Percentiles rank a stretch among this genome's conserved stretches.
Evolutionary conservation across 139 green algal genomes (phyloP).

Genomic region (Tetradesmus obliquus): DNA sequence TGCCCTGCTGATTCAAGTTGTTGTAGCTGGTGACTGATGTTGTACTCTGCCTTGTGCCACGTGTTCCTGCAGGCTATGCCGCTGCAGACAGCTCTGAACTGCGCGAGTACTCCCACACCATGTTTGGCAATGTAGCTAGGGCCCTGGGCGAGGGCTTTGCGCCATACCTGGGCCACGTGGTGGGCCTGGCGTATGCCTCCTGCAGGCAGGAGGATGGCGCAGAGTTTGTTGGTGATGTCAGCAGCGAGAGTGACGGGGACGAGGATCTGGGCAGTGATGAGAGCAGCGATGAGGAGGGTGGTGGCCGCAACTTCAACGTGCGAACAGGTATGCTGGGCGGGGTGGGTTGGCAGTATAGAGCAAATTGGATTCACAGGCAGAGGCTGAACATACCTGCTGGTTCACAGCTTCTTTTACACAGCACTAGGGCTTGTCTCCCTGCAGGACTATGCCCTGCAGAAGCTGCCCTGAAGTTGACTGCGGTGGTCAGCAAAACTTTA

Average conservation of each 20-base stretch:
- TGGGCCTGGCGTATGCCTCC: slow-evolving; percentile 67
- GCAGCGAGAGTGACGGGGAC: slow-evolving; percentile 3
- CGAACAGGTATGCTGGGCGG: slow-evolving; percentile 48
- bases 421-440: neutral
- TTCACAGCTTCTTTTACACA: neutral
- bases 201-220: neutral
- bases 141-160: slow-evolving; percentile 61
- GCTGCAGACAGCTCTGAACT: slow-evolving; percentile 61
- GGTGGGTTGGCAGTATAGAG: too few species aligned
- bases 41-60: neutral
- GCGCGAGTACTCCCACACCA: slow-evolving; percentile 79
- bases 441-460: neutral
- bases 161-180: slow-evolving; percentile 56
- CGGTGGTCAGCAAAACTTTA: too few species aligned
- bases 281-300: slow-evolving; percentile 52
- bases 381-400: too few species aligned
- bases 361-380: too few species aligned
- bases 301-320: slow-evolving; percentile 51
- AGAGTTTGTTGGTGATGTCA: slow-evolving; percentile 25
- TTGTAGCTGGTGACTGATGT: neutral
- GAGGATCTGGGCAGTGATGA: slow-evolving; percentile 41
- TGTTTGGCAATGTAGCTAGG: slow-evolving; percentile 67
- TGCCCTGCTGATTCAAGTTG: too few species aligned
- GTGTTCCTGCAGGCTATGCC: neutral
- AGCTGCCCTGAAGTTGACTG: too few species aligned